Evolutionary conservation across 2,329 filamentous ascomycete genomes (phyloP).

Genomic region (Ceratocystis huliohia): DNA sequence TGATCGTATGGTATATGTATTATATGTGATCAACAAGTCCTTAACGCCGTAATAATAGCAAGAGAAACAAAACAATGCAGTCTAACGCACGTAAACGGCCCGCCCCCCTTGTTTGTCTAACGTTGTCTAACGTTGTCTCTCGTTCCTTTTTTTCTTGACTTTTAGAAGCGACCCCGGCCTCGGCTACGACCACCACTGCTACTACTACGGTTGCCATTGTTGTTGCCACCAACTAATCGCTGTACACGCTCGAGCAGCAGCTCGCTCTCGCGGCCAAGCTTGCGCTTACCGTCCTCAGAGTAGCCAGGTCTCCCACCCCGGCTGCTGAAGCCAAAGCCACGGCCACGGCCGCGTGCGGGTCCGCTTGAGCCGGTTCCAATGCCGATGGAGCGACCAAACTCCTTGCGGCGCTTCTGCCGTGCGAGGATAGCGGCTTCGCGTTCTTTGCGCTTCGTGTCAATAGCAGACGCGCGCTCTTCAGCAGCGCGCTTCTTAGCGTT

Average conservation of each 20-base stretch:
- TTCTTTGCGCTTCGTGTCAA: constrained; percentile 41
- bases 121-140: background rate
- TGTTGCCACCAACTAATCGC: constrained; percentile 42
- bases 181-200: background rate
- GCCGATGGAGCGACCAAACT: constrained; percentile 55
- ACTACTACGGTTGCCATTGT: background rate
- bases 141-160: background rate
- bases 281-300: constrained; percentile 49
- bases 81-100: background rate
- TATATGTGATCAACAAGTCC: background rate
- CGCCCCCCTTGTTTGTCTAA: background rate
- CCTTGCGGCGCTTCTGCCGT: constrained; percentile 45
- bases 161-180: background rate
- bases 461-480: constrained; percentile 31
- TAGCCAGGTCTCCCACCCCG: background rate
- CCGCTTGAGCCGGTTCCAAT: constrained; percentile 29
- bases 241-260: constrained; percentile 59
- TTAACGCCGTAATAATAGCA: background rate
- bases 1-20: background rate
- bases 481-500: constrained; percentile 28
- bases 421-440: constrained; percentile 37
- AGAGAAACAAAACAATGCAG: background rate
- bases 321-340: background rate
- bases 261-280: constrained; percentile 61
- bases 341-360: background rate